These are phyloP conservation scores for Coniochaeta hoffmannii DNA, from an alignment of 2,329 filamentous ascomycete species.

Conservation along the genomic window DNA sequence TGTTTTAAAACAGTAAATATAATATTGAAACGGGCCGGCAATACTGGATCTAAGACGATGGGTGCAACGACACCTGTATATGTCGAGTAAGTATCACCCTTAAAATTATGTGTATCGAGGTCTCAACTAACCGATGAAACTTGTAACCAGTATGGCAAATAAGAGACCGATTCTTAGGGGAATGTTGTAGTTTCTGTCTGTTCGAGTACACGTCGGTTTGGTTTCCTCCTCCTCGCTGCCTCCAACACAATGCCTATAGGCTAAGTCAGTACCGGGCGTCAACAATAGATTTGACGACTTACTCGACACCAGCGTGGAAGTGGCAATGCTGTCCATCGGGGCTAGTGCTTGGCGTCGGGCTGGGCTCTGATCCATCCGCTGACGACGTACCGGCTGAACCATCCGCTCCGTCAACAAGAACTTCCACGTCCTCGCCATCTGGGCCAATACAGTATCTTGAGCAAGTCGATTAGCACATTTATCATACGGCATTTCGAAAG, in stretches of 20 bases:
- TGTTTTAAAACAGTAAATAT: constrained; percentile 62
- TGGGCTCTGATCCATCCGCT: neutral
- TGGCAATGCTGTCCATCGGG: constrained; percentile 50
- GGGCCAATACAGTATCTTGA: constrained; percentile 59
- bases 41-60: constrained; percentile 53
- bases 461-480: neutral
- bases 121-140: constrained; percentile 46
- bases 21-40: constrained; percentile 37
- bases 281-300: constrained; percentile 23
- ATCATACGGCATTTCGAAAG: neutral
- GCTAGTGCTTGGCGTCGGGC: neutral
- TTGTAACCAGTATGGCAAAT: constrained; percentile 64
- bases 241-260: constrained; percentile 47
- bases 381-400: constrained; percentile 2
- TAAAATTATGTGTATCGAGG: neutral
- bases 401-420: constrained; percentile 27
- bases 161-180: constrained; percentile 61
- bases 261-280: neutral
- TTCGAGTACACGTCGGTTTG: constrained; percentile 35
- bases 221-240: constrained; percentile 30
- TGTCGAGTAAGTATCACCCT: neutral
- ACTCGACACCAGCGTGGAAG: constrained; percentile 71
- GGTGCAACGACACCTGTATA: constrained; percentile 52
- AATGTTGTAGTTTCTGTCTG: constrained; percentile 55
- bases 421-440: constrained; percentile 52